Evolutionary conservation across 2,329 filamentous ascomycete species (phyloP).

Genomic region (Fusarium sp.): DNA sequence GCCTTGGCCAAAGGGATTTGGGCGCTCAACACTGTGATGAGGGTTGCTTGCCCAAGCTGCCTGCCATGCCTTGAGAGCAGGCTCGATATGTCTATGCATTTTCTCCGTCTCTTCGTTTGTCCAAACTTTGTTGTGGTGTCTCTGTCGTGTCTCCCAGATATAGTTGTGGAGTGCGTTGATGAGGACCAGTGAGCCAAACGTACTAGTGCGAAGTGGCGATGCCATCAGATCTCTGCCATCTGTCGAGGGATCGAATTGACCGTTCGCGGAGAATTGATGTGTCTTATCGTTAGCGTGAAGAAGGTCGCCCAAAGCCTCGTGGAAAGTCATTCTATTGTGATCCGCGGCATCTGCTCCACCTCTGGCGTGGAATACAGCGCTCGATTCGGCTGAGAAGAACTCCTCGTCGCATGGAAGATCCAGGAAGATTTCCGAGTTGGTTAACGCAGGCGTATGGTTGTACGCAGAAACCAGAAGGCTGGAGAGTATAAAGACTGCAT

Average conservation of each 20-base stretch:
- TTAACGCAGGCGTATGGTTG: conserved; percentile 89
- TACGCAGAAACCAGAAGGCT: conserved; percentile 92
- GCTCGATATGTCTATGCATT: conserved; percentile 95
- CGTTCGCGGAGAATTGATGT: conserved; percentile 56
- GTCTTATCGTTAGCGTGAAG: conserved; percentile 78
- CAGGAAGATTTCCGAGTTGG: conserved; percentile 91
- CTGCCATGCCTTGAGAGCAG: conserved; percentile 93
- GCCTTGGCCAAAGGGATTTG: conserved; percentile 83
- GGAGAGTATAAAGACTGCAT: conserved; percentile 89
- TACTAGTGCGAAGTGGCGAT: conserved; percentile 81
- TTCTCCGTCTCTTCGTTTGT: conserved; percentile 92
- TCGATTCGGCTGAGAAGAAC: conserved; percentile 84
- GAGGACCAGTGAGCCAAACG: conserved; percentile 89
- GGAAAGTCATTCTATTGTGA: conserved; percentile 80
- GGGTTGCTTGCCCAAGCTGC: conserved; percentile 89
- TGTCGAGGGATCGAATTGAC: conserved; percentile 28
- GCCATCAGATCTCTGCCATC: conserved; percentile 59
- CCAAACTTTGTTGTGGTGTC: conserved; percentile 89
- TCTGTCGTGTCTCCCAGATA: conserved; percentile 95
- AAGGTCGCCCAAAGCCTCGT: conserved; percentile 81
- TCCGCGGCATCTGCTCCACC: conserved; percentile 77
- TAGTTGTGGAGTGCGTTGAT: conserved; percentile 98
- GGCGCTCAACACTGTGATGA: conserved; percentile 83
- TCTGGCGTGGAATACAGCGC: conserved; percentile 81
- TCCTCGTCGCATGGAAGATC: conserved; percentile 95